Evolutionary conservation across 1,139 yeast genomes (phyloP).

Genomic region (Chernovozyma sophiae-reginae): DNA sequence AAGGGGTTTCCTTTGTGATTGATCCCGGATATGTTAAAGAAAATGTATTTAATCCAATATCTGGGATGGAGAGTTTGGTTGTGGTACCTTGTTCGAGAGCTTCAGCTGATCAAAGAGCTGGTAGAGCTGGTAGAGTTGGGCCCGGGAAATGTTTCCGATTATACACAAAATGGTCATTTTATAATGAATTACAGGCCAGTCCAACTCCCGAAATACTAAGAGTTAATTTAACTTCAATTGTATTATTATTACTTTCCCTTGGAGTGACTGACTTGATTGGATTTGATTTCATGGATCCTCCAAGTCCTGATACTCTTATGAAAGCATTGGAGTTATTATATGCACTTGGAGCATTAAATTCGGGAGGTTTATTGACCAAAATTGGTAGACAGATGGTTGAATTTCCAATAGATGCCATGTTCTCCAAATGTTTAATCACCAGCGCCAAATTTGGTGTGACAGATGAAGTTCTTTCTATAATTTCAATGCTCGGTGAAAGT

Average conservation of each 20-base stretch:
- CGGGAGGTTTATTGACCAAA: slow-evolving; percentile 73
- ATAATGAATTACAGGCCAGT: slow-evolving; percentile 69
- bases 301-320: slow-evolving; percentile 66
- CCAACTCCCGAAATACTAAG: slow-evolving; percentile 89
- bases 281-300: slow-evolving; percentile 87
- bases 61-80: slow-evolving; percentile 87
- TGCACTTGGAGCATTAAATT: slow-evolving; percentile 82
- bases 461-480: slow-evolving; percentile 62
- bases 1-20: slow-evolving; percentile 83
- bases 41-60: slow-evolving; percentile 71
- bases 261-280: slow-evolving; percentile 80
- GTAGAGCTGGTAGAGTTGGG: slow-evolving; percentile 96
- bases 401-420: slow-evolving; percentile 89
- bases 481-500: slow-evolving; percentile 83
- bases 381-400: slow-evolving; percentile 85
- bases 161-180: slow-evolving; percentile 82
- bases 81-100: slow-evolving; percentile 90
- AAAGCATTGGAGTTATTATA: slow-evolving; percentile 77
- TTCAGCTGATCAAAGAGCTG: slow-evolving; percentile 93
- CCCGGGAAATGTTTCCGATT: slow-evolving; percentile 93
- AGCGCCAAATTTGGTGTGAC: slow-evolving; percentile 59
- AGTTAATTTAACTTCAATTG: slow-evolving; percentile 73
- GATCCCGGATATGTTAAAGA: slow-evolving; percentile 94
- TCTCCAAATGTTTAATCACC: slow-evolving; percentile 68
- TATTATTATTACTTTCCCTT: slow-evolving; percentile 66